phyloP scores from a whole-genome alignment of 257 asterid genomes.

The Ocimum tenuiflorum region DNA sequence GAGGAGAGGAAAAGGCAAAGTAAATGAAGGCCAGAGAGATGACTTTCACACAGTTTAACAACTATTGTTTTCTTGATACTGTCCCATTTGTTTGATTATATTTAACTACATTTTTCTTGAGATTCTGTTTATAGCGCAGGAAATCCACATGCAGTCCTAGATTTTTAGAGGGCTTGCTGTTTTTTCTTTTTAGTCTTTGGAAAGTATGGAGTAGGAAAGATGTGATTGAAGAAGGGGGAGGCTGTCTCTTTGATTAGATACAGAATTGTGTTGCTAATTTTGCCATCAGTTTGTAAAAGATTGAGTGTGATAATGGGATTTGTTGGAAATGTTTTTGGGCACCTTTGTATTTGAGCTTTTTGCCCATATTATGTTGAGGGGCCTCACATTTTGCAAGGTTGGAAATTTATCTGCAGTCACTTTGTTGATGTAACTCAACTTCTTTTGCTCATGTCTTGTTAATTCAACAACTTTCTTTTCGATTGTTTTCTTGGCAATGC shows the following conservation, averaged over 20 bases:
- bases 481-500: background rate
- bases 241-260: constrained; percentile 45
- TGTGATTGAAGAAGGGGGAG: constrained; percentile 17
- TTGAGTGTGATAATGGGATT: constrained; percentile 34
- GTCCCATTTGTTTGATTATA: constrained; percentile 18
- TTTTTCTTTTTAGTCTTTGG: constrained; percentile 8
- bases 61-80: constrained; percentile 29
- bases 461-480: background rate
- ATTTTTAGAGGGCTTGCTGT: constrained; percentile 44
- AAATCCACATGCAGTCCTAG: constrained; percentile 46
- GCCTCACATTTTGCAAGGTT: background rate
- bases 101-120: constrained; percentile 4
- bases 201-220: background rate
- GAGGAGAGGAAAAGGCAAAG: constrained; percentile 23
- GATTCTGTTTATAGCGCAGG: constrained; percentile 19
- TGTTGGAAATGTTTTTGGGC: constrained; percentile 41
- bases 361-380: constrained; percentile 11
- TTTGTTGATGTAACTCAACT: constrained; percentile 2
- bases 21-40: constrained; percentile 24
- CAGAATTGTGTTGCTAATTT: constrained; percentile 33
- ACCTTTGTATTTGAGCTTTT: constrained; percentile 9
- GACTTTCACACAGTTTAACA: constrained; percentile 30
- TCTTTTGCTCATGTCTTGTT: background rate
- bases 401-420: constrained; percentile 1
- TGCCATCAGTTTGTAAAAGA: constrained; percentile 28